Evolutionary conservation across 495 filamentous ascomycete genomes (phyloP).

Genomic region (Penicillium canescens): DNA sequence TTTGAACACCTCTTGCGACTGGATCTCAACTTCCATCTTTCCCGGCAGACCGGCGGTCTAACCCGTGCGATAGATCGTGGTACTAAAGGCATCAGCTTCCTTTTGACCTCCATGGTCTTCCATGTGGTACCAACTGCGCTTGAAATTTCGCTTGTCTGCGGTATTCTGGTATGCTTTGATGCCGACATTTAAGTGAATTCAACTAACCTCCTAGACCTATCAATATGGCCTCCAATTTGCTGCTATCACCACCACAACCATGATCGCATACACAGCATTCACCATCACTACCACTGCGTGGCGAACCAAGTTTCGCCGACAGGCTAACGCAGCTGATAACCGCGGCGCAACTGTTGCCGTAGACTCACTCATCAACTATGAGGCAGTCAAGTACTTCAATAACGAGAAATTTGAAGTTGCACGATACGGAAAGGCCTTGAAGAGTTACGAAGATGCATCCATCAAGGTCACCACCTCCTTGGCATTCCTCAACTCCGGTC

Average conservation of each 20-base stretch:
- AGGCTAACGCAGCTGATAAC: conserved; percentile 95
- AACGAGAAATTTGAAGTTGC: conserved; percentile 93
- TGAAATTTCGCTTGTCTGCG: conserved; percentile 93
- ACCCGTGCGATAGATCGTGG: conserved; percentile 95
- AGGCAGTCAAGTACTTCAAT: conserved; percentile 99
- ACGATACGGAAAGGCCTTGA: conserved; percentile 84
- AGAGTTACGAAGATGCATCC: conserved; percentile 85
- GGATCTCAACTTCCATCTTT: conserved; percentile 91
- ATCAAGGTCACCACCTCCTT: conserved; percentile 96
- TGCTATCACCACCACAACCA: conserved; percentile 84
- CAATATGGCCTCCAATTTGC: conserved; percentile 93
- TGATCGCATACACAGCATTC: conserved; percentile 91
- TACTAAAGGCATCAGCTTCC: conserved; percentile 96
- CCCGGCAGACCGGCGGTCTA: conserved; percentile 89
- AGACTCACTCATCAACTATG: conserved; percentile 96
- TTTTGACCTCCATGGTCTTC: conserved; percentile 97
- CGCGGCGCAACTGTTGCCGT: conserved; percentile 93
- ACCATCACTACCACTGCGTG: conserved; percentile 94
- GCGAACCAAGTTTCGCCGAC: conserved; percentile 93
- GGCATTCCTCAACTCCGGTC: conserved; percentile 93
- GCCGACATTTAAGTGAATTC: not conserved
- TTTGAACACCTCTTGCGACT: conserved; percentile 87
- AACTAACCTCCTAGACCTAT: conserved; percentile 64
- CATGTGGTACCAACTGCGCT: conserved; percentile 92
- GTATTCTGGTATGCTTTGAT: conserved; percentile 61